These are phyloP conservation scores for Aphanomyces euteiches DNA, from an alignment of 352 stramenopile species.

Conservation along the genomic window DNA sequence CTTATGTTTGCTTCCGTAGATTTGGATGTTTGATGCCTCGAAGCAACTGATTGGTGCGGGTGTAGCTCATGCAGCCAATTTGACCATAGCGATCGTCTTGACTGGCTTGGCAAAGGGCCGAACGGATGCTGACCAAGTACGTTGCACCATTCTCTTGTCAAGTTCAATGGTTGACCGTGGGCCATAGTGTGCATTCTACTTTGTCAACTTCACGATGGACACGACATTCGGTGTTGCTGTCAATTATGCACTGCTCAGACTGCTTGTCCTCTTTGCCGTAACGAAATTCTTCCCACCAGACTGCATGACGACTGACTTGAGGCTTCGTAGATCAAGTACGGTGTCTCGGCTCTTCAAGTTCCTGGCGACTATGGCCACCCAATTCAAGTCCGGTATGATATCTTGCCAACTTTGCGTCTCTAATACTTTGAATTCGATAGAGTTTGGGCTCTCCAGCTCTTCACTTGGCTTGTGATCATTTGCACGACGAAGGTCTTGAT, in stretches of 20 bases:
- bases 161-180: not conserved
- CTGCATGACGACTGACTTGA: not conserved
- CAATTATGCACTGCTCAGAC: constrained; percentile 75
- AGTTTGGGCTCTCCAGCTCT: constrained; percentile 71
- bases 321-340: constrained; percentile 34
- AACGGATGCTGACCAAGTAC: constrained; percentile 22
- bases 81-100: constrained; percentile 26
- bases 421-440: constrained; percentile 17
- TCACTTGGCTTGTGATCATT: constrained; percentile 78
- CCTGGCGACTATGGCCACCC: constrained; percentile 79
- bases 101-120: constrained; percentile 3
- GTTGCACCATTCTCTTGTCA: not conserved
- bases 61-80: constrained; percentile 23
- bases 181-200: constrained; percentile 77
- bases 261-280: constrained; percentile 48
- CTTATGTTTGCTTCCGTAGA: constrained; percentile 8
- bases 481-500: constrained; percentile 77
- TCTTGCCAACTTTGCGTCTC: not conserved
- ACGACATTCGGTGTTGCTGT: constrained; percentile 80
- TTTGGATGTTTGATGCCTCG: constrained; percentile 32
- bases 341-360: constrained; percentile 43
- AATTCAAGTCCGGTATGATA: constrained; percentile 41
- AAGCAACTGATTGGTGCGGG: constrained; percentile 28
- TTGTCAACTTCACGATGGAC: constrained; percentile 86
- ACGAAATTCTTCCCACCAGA: constrained; percentile 24